These are phyloP conservation scores for Phytophthora capsici DNA, from an alignment of 352 stramenopile genomes.

Conservation along the genomic window DNA sequence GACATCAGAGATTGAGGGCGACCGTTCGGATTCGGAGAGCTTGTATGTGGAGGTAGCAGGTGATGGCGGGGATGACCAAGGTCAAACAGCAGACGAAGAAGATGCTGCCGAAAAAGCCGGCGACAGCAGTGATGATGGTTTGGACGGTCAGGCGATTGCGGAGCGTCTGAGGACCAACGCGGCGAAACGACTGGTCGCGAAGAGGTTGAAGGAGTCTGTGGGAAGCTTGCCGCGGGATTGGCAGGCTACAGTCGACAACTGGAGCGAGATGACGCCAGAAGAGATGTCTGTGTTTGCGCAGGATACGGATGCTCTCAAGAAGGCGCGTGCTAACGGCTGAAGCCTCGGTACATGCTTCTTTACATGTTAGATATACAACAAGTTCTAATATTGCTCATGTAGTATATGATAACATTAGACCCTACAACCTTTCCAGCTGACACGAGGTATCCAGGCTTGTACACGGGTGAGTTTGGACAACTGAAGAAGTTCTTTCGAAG, in stretches of 20 bases:
- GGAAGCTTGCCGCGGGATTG: background rate
- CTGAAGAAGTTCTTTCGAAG: background rate
- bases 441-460: background rate
- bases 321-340: slow-evolving; percentile 5
- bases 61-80: too few species aligned
- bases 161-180: background rate
- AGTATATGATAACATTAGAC: slow-evolving; percentile 2
- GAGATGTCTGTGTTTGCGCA: slow-evolving; percentile 8
- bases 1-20: slow-evolving; percentile 5
- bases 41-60: too few species aligned
- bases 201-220: background rate
- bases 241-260: background rate
- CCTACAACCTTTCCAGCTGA: background rate
- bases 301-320: background rate
- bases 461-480: background rate
- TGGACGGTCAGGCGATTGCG: background rate
- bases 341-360: slow-evolving; percentile 8
- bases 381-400: slow-evolving; percentile 3
- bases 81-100: background rate
- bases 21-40: slow-evolving; percentile 4
- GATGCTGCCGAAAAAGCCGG: too few species aligned
- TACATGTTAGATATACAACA: slow-evolving; percentile 15
- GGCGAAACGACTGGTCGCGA: background rate
- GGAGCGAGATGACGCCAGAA: slow-evolving; percentile 1
- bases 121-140: background rate